phyloP scores from a whole-genome alignment of 2,329 filamentous ascomycete species.

The Fusarium sp. region DNA sequence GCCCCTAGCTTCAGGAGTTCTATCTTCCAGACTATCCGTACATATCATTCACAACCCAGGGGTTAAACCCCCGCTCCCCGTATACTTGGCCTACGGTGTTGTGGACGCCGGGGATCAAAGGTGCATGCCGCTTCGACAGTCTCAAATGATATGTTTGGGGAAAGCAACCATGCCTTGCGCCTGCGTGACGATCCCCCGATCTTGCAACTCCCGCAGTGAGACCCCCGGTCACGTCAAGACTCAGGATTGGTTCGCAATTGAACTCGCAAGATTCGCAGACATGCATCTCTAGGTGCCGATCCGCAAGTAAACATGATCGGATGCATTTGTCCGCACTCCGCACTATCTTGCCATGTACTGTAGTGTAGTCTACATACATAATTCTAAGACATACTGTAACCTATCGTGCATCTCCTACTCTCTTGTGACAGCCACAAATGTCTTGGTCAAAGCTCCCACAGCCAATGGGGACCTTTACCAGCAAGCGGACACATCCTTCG shows the following conservation, averaged over 20 bases:
- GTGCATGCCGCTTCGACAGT: slow-evolving; percentile 36
- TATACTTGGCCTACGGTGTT: slow-evolving; percentile 19
- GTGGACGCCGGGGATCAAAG: slow-evolving; percentile 37
- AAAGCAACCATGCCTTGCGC: slow-evolving; percentile 34
- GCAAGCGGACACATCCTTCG: neutral
- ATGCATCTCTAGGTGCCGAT: slow-evolving; percentile 29
- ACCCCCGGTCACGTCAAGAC: slow-evolving; percentile 4
- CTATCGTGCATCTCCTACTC: slow-evolving; percentile 6
- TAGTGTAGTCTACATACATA: neutral
- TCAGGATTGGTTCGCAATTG: slow-evolving; percentile 30
- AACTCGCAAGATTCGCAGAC: slow-evolving; percentile 12
- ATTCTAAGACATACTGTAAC: slow-evolving; percentile 8
- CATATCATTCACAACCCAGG: neutral
- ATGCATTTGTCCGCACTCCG: slow-evolving; percentile 15
- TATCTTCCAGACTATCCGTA: slow-evolving; percentile 7
- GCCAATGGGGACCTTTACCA: neutral
- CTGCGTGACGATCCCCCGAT: slow-evolving; percentile 42
- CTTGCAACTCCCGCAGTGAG: slow-evolving; percentile 39
- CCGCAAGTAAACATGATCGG: slow-evolving; percentile 20
- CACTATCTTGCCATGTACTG: slow-evolving; percentile 9
- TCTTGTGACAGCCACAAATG: slow-evolving; percentile 4
- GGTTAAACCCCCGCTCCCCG: slow-evolving; percentile 25
- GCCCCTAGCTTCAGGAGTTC: slow-evolving; percentile 16
- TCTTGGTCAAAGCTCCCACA: neutral
- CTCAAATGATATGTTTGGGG: slow-evolving; percentile 27